These are phyloP conservation scores for Monotropa hypopitys DNA, from an alignment of 179 eudicot species.

Conservation along the genomic window DNA sequence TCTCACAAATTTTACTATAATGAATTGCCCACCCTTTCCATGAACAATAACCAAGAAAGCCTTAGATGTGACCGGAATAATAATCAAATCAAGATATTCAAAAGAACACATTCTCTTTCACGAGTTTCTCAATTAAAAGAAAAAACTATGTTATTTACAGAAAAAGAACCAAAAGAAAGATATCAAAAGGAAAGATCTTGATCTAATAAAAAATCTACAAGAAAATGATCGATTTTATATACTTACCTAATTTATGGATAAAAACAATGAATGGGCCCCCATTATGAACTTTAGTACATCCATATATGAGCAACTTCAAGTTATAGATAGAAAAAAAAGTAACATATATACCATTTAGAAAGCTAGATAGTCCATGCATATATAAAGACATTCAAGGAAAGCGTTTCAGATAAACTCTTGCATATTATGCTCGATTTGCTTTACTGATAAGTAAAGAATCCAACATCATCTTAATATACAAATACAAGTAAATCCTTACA, in stretches of 20 bases:
- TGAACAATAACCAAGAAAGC: neutral
- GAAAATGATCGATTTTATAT: neutral
- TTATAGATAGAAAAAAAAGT: too few species aligned
- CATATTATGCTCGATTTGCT: neutral
- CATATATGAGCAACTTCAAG: too few species aligned
- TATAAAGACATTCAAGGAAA: too few species aligned
- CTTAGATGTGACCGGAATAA: neutral
- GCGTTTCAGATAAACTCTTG: neutral
- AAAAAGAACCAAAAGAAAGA: neutral
- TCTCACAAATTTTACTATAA: neutral
- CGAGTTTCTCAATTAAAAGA: neutral
- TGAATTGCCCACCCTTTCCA: neutral
- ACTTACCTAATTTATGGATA: too few species aligned
- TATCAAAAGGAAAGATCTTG: neutral
- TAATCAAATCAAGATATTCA: too few species aligned
- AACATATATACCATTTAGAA: too few species aligned
- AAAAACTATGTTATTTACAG: neutral
- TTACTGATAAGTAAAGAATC: neutral
- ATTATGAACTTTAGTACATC: too few species aligned
- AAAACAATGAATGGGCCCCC: too few species aligned
- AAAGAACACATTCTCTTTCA: too few species aligned
- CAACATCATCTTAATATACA: neutral
- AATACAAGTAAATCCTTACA: too few species aligned
- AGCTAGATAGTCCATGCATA: too few species aligned
- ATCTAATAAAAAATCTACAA: too few species aligned